These are phyloP conservation scores for Conidiobolus incongruus DNA, from an alignment of 371 early-diverging fungal species.

Conservation along the genomic window DNA sequence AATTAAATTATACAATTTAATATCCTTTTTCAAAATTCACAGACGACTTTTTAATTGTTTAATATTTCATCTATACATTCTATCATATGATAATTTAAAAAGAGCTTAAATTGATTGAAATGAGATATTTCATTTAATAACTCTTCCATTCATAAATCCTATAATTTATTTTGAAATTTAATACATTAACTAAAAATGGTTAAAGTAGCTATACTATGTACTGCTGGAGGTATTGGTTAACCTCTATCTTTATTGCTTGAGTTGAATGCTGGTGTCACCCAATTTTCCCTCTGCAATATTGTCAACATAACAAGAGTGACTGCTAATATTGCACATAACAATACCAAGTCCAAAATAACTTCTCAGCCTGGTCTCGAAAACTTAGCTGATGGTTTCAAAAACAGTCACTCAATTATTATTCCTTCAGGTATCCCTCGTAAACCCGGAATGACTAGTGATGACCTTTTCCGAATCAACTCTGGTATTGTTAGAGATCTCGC, in stretches of 20 bases:
- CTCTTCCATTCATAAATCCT: too few relatives aligned
- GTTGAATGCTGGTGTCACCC: slow-evolving; percentile 35
- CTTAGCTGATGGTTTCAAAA: slow-evolving; percentile 38
- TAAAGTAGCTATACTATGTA: slow-evolving; percentile 43
- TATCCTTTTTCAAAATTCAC: too few relatives aligned
- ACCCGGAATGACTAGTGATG: slow-evolving; percentile 84
- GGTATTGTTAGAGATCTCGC: slow-evolving; percentile 64
- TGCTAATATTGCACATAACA: slow-evolving; percentile 51
- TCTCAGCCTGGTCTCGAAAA: slow-evolving; percentile 18
- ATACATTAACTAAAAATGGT: too few relatives aligned
- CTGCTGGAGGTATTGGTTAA: too few relatives aligned
- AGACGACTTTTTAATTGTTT: too few relatives aligned
- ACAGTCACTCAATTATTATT: slow-evolving; percentile 66
- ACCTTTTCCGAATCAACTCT: slow-evolving; percentile 69
- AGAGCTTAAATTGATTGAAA: too few relatives aligned
- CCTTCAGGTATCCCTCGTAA: slow-evolving; percentile 84
- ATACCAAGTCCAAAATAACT: slow-evolving; percentile 39
- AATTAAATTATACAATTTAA: too few relatives aligned
- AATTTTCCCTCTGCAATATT: slow-evolving; percentile 48
- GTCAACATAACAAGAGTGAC: slow-evolving; percentile 53
- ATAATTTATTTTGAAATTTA: too few relatives aligned
- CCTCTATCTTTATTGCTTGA: too few relatives aligned
- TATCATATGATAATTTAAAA: too few relatives aligned
- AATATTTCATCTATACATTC: too few relatives aligned
- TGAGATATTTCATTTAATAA: too few relatives aligned